Base-by-base conservation (phyloP, 306 rosid species). In the Quercus agrifolia region DNA sequence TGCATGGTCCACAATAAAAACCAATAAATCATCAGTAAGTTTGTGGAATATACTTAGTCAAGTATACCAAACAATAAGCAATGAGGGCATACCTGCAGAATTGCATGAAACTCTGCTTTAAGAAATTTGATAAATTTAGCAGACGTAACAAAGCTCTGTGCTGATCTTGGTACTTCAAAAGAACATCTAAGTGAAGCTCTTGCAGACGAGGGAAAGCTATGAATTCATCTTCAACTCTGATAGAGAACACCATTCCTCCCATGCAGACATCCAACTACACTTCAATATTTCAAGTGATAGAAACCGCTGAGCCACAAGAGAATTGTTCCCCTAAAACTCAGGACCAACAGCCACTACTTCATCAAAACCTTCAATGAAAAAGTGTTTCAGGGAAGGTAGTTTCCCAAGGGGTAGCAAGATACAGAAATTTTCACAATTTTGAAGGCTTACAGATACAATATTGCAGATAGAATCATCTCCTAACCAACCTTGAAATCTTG, bases 321-420 rank as follows among this genome's bases (percentile, higher is more conserved):
- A 77, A 31, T 27, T 15, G 13, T 67, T 52, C 7, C 54, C 55
- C 9, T 56, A 78, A 78, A 69, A 78, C 75, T 23, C 58, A 21
- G 69, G 25, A 56, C 81, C 81, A 2, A 77, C 61, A 20, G 4
- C 41, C 58, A 13, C 70, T 5, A 78, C 19, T 20, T 14, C 41
- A 35, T 56, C 58, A 35, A 68, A 69, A 8, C 69, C 41, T 3
- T 35, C 23, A 69, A 78, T 33, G 12, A 14, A 11, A 30, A 69
- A 28, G 8, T 5, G 10, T 18, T 69, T 56, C 27, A 78, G 70
- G 33, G 80, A 67, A 15, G 68, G 55, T 66, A 77, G n/a, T 6
- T 77, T 54, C 41, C 80, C 80, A 52, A 77, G 70, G 44, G 70
- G 69, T n/a, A 75, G 81, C 57, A 77, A 54, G 5, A 19, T 2